Conservation (phyloP, 2,329 filamentous ascomycete genomes). For the Aulographum hederae region DNA sequence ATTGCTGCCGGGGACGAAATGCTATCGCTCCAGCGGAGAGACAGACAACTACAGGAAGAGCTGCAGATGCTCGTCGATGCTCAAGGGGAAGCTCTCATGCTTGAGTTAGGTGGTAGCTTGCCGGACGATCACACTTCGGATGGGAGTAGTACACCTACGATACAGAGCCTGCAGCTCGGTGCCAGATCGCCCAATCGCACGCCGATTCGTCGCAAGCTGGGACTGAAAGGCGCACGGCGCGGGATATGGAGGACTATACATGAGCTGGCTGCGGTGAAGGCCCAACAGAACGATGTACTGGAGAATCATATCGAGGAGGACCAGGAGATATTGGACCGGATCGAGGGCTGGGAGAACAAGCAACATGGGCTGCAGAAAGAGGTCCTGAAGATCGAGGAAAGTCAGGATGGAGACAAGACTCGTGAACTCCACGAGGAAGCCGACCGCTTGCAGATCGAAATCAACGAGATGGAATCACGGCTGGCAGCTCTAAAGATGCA, state of each 20-base stretch:
- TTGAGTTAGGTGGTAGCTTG: slow-evolving; percentile 21
- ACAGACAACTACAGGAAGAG: slow-evolving; percentile 35
- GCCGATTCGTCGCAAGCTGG: slow-evolving; percentile 28
- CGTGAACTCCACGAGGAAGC: slow-evolving; percentile 31
- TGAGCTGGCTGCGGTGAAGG: slow-evolving; percentile 46
- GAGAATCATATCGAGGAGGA: slow-evolving; percentile 37
- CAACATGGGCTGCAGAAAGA: slow-evolving; percentile 35
- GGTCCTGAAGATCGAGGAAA: slow-evolving; percentile 32
- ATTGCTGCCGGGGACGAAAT: slow-evolving; percentile 20
- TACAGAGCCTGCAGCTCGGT: slow-evolving; percentile 17
- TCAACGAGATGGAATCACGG: slow-evolving; percentile 45
- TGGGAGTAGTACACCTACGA: slow-evolving; percentile 30
- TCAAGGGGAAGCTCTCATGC: slow-evolving; percentile 38
- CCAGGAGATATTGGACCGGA: slow-evolving; percentile 37
- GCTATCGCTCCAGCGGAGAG: slow-evolving; percentile 31
- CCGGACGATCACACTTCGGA: slow-evolving; percentile 26
- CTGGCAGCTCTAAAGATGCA: slow-evolving; percentile 41
- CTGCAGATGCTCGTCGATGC: slow-evolving; percentile 42
- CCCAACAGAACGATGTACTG: slow-evolving; percentile 46
- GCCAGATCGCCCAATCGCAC: slow-evolving; percentile 16
- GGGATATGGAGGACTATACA: slow-evolving; percentile 46
- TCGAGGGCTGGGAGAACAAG: slow-evolving; percentile 41
- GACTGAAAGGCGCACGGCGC: slow-evolving; percentile 43
- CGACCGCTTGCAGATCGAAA: slow-evolving; percentile 39
- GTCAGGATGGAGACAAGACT: slow-evolving; percentile 25